Evolutionary conservation across 108 stramenopile genomes (phyloP), one percentile per base, ranked within the genome.

Genomic region (Discostella stelligeroides): DNA sequence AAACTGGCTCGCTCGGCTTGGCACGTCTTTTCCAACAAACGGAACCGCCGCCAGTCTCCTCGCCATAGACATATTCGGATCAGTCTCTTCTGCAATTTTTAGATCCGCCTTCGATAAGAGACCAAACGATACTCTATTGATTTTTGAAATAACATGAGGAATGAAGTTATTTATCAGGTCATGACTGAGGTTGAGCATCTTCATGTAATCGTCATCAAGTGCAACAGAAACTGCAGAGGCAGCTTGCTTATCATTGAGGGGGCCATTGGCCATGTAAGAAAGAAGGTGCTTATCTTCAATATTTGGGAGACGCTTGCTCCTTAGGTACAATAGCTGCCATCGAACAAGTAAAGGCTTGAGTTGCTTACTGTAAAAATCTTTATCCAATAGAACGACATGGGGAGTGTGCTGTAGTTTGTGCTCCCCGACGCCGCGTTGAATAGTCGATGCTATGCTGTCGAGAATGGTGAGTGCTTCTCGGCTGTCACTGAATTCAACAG

Each of bases 11-110:
- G 98, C 97, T 30, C 97, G 68, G 59, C 90, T 92, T 1, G 99
- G 99, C 41, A 98, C 97, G 72, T 99, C 98, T 72, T 99, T 98
- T 40, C 97, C 99, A 28, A 99, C 92, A 65, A 98, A 99, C 4
- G 99, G 99, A 34, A 99, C 90, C 7, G 99, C 98, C 23, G 97
- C 83, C 25, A 99, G 85, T 57, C 92, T 85, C 58, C 99, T 86
- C 10, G 93, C 83, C 45, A 92, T 82, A 4, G 98, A 96, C 68
- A 98, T 92, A 64, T 88, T 92, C 37, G 90, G 85, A 57, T 89
- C 92, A 38, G 72, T 81, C 66, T 94, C 91, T 17, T 84, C 65
- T n/a, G 86, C 81, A 42, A 81, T 86, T 68, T 86, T 85, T 21
- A 95, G 15, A 61, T 94, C 89, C 34, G 58, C 49, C 66, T 89